phyloP scores from a whole-genome alignment of 2,329 filamentous ascomycete genomes.

The Beauveria bassiana region DNA sequence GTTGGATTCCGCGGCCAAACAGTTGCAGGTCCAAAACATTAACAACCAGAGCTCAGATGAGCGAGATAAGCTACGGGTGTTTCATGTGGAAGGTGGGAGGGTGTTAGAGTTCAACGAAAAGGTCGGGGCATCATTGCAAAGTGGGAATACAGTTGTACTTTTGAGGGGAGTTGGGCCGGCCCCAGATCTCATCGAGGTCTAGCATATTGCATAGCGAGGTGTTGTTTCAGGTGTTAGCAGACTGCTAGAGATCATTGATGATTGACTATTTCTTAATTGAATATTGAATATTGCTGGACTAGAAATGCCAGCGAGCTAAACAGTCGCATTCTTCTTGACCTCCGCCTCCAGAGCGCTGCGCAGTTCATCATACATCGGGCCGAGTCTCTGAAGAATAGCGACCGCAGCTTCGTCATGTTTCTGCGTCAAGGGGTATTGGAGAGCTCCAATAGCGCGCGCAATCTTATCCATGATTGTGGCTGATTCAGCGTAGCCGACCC shows the following conservation, averaged over 20 bases:
- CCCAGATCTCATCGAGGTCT: slow-evolving; percentile 60
- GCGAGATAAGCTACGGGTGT: slow-evolving; percentile 74
- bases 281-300: background rate
- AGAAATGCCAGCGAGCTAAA: background rate
- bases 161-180: slow-evolving; percentile 78
- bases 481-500: slow-evolving; percentile 10
- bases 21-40: slow-evolving; percentile 71
- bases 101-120: slow-evolving; percentile 85
- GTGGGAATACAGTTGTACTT: slow-evolving; percentile 84
- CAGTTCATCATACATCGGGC: slow-evolving; percentile 14
- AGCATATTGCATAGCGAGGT: slow-evolving; percentile 6
- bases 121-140: slow-evolving; percentile 63
- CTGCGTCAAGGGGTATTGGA: slow-evolving; percentile 14
- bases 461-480: slow-evolving; percentile 10
- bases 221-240: background rate
- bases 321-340: background rate
- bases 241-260: background rate
- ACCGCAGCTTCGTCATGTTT: slow-evolving; percentile 6
- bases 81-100: slow-evolving; percentile 85
- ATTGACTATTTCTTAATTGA: background rate
- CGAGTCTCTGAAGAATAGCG: slow-evolving; percentile 10
- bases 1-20: slow-evolving; percentile 68
- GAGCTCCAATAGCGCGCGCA: slow-evolving; percentile 12
- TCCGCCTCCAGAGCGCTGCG: slow-evolving; percentile 4
- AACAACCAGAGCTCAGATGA: slow-evolving; percentile 73